Evolutionary conservation across 148 eudicot genomes (phyloP), one percentile per base, ranked within the genome.

Genomic region (Talinum fruticosum): DNA sequence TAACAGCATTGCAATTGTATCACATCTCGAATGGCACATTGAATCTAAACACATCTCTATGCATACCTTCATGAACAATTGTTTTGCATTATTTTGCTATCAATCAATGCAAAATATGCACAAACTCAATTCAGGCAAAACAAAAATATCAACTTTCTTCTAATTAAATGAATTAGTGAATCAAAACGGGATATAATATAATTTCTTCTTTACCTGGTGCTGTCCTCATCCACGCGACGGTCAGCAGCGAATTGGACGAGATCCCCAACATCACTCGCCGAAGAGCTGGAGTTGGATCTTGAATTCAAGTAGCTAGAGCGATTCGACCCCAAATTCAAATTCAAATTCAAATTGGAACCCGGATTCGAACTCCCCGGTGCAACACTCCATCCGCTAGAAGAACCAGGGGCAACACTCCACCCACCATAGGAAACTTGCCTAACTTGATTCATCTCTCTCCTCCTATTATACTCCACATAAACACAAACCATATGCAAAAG

Each of bases 401-500:
- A 75, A 24, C 64, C 64, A 72, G 26, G 33, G 21, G 36, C 80
- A 33, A 65, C 81, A 34, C 72, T 51, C 81, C 81, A 79, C 1
- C 74, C 73, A n/a, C 66, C 66, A 19, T 10, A 35, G 16, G 26
- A 14, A 24, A 77, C 84, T 10, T 70, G 72, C 71, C 77, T 71
- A 66, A 35, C 59, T 41, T 73, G 62, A 15, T 24, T 71, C 69
- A 75, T 53, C 80, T 78, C 69, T 23, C 85, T 81, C 78, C 97
- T 69, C 78, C 85, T 76, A 85, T 57, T 66, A 78, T 75, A 92
- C 86, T 92, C 90, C 36, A 79, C 78, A 10, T 78, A 74, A 3
- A 90, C 96, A 81, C 93, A 92, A 74, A 84, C 86, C 91, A 92
- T 90, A 73, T 94, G 98, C 41, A 93, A 71, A 54, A 87, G 65